Percentiles rank a stretch among this genome's conserved stretches.
Evolutionary conservation across 164 flowering plant genomes (phyloP).

Genomic region (Houttuynia cordata): DNA sequence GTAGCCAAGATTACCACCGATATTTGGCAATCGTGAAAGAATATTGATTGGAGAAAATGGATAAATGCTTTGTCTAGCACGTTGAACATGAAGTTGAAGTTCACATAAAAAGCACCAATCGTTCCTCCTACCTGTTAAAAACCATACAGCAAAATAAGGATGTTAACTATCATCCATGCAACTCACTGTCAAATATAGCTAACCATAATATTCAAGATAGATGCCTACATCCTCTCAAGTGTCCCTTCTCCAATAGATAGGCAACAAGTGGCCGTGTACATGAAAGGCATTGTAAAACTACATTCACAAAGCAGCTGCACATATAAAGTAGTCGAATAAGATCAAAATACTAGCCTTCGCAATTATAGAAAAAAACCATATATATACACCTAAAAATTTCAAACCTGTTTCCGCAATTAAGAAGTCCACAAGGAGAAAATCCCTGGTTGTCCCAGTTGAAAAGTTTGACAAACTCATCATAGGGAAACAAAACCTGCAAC

Average conservation of each 20-base stretch:
- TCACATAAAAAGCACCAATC: slow-evolving; percentile 96
- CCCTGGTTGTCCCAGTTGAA: slow-evolving; percentile 61
- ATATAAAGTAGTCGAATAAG: slow-evolving; percentile 2
- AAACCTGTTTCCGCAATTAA: slow-evolving; percentile 95
- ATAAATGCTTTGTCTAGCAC: slow-evolving; percentile 45
- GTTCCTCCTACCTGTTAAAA: slow-evolving; percentile 51
- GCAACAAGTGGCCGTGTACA: slow-evolving; percentile 83
- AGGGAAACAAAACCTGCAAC: slow-evolving; percentile 75
- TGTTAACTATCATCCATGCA: neutral
- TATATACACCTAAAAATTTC: neutral
- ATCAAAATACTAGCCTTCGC: too few species aligned
- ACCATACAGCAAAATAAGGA: neutral
- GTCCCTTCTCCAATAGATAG: slow-evolving; percentile 72
- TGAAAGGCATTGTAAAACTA: slow-evolving; percentile 85
- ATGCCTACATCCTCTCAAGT: slow-evolving; percentile 54
- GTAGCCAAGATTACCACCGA: slow-evolving; percentile 89
- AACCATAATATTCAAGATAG: neutral
- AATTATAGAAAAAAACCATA: neutral
- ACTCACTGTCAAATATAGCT: slow-evolving; percentile 8
- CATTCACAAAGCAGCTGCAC: slow-evolving; percentile 96
- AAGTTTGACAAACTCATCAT: slow-evolving; percentile 70
- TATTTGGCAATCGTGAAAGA: slow-evolving; percentile 80
- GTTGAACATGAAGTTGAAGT: slow-evolving; percentile 62
- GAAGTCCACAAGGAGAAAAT: slow-evolving; percentile 85
- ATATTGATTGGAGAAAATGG: slow-evolving; percentile 91